Base-by-base conservation (phyloP, 2,329 filamentous ascomycete genomes). In the Simplicillium aogashimaense region DNA sequence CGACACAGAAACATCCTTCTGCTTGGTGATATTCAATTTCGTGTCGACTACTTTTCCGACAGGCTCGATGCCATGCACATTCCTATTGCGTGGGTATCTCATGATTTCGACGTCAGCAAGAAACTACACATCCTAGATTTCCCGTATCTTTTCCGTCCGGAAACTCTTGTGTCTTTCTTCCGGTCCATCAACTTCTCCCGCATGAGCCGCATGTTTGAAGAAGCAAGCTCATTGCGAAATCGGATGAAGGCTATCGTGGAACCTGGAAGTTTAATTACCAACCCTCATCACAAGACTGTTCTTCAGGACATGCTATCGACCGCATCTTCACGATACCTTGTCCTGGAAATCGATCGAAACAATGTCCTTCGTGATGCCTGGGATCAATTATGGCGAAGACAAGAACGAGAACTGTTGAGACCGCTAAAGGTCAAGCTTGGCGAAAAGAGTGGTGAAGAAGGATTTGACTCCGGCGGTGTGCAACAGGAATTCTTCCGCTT, bases 401-500 rank as follows among this genome's bases (percentile, higher is more conserved):
- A 95, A 58, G 78, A 79, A 52, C 74, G 84, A 29, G 87, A 95
- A 61, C 66, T 97, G 3, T 67, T 90, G 53, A 78, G 87, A 18
- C 92, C 92, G 1, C 64, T 98, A 29, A 95, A 95, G 53, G 82
- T 98, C 8, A 81, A 86, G 38, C 76, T 97, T 42, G 88, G 88
- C 3, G 83, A 87, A 54, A 81, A 86, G 29, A 70, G 72, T 39
- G 86, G 87, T 25, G 92, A 97, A 58, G 81, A 94, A 56, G 92
- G 92, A 0, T 78, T 94, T 29, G 92, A 98, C 58, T 87, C 90
- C 37, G 92, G 92, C 34, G 92, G 92, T 46, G 89, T 98, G 1
- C 90, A 95, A 51, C 89, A 95, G 56, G 92, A 98, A 47, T 97
- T 95, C 57, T 97, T 98, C 64, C 79, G 87, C 13, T 64, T 95